A percentile compares a stretch with the other conserved stretches of the same genome.
Conservation (phyloP, 2,329 filamentous ascomycete species). For the Alternaria gaisen region DNA sequence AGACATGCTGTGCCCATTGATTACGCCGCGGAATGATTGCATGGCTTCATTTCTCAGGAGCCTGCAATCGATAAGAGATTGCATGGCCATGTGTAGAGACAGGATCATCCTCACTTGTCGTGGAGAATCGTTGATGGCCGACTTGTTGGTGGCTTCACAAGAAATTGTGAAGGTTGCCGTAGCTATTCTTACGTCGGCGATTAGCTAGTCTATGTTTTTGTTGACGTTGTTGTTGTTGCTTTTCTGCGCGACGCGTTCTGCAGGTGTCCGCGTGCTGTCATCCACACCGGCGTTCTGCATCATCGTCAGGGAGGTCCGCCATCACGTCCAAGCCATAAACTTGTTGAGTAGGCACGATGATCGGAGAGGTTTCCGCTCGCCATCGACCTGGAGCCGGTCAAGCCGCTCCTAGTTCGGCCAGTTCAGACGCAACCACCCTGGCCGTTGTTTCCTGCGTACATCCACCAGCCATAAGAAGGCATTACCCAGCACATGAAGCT, state of each 20-base stretch:
- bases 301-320: slow-evolving; percentile 4
- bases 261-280: slow-evolving; percentile 9
- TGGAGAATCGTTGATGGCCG: neutral
- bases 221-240: slow-evolving; percentile 4
- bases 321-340: slow-evolving; percentile 1
- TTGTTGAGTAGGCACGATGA: slow-evolving; percentile 2
- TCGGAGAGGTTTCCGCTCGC: slow-evolving; percentile 4
- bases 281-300: slow-evolving; percentile 7
- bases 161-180: slow-evolving; percentile 1
- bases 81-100: neutral
- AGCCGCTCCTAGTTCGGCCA: slow-evolving; percentile 1
- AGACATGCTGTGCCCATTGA: slow-evolving; percentile 1
- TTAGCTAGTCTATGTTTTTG: neutral
- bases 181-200: slow-evolving; percentile 6
- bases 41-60: slow-evolving; percentile 10
- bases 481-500: slow-evolving; percentile 17
- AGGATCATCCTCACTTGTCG: slow-evolving; percentile 6
- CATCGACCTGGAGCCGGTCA: neutral
- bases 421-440: slow-evolving; percentile 14
- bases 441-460: neutral
- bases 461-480: slow-evolving; percentile 9
- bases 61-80: slow-evolving; percentile 23
- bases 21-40: slow-evolving; percentile 29
- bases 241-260: slow-evolving; percentile 10
- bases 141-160: neutral